Percentiles rank a stretch among this genome's conserved stretches.
Conservation (phyloP, 257 asterid genomes). For the Orobanche coerulescens region DNA sequence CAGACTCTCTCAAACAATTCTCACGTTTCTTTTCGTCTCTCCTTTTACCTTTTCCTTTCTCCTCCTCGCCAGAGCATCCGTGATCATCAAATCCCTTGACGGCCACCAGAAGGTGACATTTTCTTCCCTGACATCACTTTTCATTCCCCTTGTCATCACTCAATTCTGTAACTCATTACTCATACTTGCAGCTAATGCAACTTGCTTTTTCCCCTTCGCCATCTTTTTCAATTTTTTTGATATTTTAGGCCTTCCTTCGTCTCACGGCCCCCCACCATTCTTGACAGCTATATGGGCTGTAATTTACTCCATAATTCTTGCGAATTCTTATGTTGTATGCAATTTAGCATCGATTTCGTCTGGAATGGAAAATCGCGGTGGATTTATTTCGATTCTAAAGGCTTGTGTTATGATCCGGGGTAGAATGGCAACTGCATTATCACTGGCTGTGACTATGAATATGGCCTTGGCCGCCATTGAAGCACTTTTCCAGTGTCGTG, state of each 20-base stretch:
- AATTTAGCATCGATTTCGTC: slow-evolving; percentile 44
- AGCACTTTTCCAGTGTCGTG: slow-evolving; percentile 52
- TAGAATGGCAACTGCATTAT: slow-evolving; percentile 50
- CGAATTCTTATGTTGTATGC: slow-evolving; percentile 42
- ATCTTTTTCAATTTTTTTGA: slow-evolving; percentile 34
- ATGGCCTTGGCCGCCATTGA: slow-evolving; percentile 43
- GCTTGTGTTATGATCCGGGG: slow-evolving; percentile 39
- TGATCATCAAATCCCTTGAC: slow-evolving; percentile 15
- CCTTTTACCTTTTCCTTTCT: slow-evolving; percentile 42
- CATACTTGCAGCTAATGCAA: slow-evolving; percentile 43
- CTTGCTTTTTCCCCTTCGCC: slow-evolving; percentile 38
- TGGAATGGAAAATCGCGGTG: slow-evolving; percentile 42
- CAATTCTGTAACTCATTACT: slow-evolving; percentile 46
- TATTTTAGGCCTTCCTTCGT: slow-evolving; percentile 29
- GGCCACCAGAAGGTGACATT: slow-evolving; percentile 5
- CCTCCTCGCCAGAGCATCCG: slow-evolving; percentile 51
- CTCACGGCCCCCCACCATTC: slow-evolving; percentile 19
- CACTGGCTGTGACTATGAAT: slow-evolving; percentile 38
- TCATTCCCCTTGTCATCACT: slow-evolving; percentile 43
- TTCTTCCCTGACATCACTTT: slow-evolving; percentile 26
- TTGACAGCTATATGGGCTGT: slow-evolving; percentile 37
- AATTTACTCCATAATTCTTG: slow-evolving; percentile 43
- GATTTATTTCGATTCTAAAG: slow-evolving; percentile 37
- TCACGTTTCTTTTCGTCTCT: slow-evolving; percentile 24
- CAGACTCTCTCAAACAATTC: slow-evolving; percentile 56